phyloP scores from a whole-genome alignment of 345 rosid species.

The Eucalyptus tenuipes region DNA sequence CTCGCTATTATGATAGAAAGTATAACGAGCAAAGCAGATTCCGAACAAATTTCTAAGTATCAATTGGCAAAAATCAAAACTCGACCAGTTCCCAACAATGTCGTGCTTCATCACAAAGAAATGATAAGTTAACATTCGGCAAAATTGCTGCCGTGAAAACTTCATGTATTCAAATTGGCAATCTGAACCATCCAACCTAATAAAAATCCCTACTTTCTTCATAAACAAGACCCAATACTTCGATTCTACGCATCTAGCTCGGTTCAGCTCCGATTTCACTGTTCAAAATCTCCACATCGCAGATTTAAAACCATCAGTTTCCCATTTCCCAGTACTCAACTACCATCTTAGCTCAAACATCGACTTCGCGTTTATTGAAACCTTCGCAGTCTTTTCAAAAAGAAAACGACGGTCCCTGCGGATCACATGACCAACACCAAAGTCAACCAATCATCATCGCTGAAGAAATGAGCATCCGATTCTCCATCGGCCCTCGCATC shows the following conservation, averaged over 20 bases:
- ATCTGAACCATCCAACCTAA: not conserved
- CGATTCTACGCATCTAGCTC: not conserved
- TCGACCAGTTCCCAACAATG: not conserved
- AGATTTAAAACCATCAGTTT: not conserved
- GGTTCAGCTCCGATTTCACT: not conserved
- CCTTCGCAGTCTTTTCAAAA: not conserved
- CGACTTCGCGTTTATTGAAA: not conserved
- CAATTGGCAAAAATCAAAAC: not conserved
- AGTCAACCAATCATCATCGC: not conserved
- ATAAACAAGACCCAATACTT: not conserved
- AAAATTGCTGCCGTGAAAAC: not conserved
- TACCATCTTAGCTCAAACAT: not conserved
- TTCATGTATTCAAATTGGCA: not conserved
- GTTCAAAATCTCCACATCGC: not conserved
- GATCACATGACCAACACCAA: not conserved
- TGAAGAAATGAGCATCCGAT: not conserved
- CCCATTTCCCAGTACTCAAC: not conserved
- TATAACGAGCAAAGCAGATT: not conserved
- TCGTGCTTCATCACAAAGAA: not conserved
- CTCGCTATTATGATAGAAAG: not conserved
- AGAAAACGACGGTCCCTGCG: not conserved
- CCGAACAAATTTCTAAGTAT: not conserved
- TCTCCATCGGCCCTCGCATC: not conserved
- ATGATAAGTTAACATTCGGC: not conserved
- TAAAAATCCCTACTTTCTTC: not conserved